phyloP scores from a whole-genome alignment of 441 rosid species.

The Daphne laureola region DNA sequence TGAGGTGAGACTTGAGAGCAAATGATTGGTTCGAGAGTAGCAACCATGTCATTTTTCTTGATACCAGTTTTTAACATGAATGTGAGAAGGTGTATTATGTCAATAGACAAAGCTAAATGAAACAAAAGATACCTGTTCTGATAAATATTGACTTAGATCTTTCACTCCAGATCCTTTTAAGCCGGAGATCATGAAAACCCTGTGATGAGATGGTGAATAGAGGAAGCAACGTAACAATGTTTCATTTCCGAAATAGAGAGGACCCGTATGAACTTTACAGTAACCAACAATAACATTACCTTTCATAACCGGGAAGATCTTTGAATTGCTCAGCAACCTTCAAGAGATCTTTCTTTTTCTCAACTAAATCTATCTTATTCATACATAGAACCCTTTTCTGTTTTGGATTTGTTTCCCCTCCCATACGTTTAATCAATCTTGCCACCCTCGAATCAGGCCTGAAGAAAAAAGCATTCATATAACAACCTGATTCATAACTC shows the following conservation, averaged over 20 bases:
- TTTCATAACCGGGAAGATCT: slow-evolving; percentile 78
- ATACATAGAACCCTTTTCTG: slow-evolving; percentile 78
- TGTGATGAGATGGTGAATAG: slow-evolving; percentile 19
- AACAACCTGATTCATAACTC: slow-evolving; percentile 1
- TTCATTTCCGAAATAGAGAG: slow-evolving; percentile 5
- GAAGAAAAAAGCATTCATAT: slow-evolving; percentile 10
- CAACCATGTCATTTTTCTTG: no score
- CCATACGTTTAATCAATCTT: slow-evolving; percentile 63
- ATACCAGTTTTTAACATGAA: no score
- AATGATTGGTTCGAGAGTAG: no score
- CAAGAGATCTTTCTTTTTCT: slow-evolving; percentile 72
- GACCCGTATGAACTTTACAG: background rate
- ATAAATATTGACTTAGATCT: slow-evolving; percentile 58
- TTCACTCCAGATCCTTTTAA: slow-evolving; percentile 84
- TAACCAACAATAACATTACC: slow-evolving; percentile 28
- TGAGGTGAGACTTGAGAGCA: no score
- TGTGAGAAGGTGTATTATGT: background rate
- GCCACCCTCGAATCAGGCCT: slow-evolving; percentile 86
- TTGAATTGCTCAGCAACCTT: slow-evolving; percentile 71
- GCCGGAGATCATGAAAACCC: slow-evolving; percentile 85
- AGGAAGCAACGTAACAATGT: slow-evolving; percentile 7
- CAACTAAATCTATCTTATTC: slow-evolving; percentile 87
- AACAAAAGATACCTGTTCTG: slow-evolving; percentile 51
- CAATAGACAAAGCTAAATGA: background rate
- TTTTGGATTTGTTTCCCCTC: slow-evolving; percentile 46